Evolutionary conservation across 768 basidiomycete genomes (phyloP).

Genomic region (Phylloporus arenicola): DNA sequence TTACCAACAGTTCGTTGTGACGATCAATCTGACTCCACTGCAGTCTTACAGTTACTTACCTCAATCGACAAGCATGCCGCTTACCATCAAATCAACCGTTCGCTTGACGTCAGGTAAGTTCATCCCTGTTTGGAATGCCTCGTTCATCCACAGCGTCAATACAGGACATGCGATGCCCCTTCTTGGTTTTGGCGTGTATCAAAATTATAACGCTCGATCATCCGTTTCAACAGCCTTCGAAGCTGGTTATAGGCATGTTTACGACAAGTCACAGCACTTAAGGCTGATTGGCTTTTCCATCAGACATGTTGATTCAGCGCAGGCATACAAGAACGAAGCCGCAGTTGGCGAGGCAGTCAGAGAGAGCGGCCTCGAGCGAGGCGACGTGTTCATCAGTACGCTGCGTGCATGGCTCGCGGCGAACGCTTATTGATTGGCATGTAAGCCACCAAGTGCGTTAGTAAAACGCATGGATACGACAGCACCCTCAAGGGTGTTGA

Average conservation of each 20-base stretch:
- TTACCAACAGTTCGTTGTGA: not conserved
- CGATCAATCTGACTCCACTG: conserved; percentile 5
- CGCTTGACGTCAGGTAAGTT: conserved; percentile 34
- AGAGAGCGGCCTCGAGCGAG: conserved; percentile 50
- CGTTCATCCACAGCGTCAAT: not conserved
- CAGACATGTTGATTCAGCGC: conserved; percentile 73
- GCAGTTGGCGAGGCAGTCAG: conserved; percentile 54
- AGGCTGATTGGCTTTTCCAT: not conserved
- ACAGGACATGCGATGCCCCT: conserved; percentile 55
- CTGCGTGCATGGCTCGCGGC: not conserved
- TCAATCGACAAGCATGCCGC: conserved; percentile 20
- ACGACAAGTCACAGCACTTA: not conserved
- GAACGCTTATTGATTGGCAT: conserved; percentile 3
- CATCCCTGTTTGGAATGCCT: not conserved
- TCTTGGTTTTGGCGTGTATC: conserved; percentile 68
- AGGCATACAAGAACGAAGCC: conserved; percentile 61
- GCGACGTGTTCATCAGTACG: conserved; percentile 70
- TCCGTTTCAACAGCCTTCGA: conserved; percentile 59
- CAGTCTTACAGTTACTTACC: conserved; percentile 6
- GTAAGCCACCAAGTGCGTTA: conserved; percentile 61
- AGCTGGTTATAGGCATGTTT: conserved; percentile 54
- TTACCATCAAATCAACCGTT: conserved; percentile 29
- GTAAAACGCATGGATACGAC: conserved; percentile 58
- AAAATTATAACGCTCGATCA: conserved; percentile 51
- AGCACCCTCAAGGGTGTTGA: conserved; percentile 54